Base-by-base conservation (phyloP, 441 rosid genomes). In the Populus hybrid region DNA sequence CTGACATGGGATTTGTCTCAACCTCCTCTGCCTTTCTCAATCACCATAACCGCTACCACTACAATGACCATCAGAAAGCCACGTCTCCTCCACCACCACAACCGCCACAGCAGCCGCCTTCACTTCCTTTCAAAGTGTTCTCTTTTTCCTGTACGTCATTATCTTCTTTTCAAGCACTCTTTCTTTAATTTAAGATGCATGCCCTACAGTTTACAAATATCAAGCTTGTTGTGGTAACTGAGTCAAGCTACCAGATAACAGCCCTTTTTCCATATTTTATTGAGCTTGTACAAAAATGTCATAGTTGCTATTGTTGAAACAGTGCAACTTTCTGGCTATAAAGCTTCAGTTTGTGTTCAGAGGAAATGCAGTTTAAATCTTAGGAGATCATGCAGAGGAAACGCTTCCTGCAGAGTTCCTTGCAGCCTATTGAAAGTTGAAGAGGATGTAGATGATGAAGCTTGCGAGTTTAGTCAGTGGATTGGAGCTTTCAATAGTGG, bases 391-490 rank as follows among this genome's bases (percentile, higher is more conserved):
- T 9, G 11, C n/a, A 50, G 21, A 28, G 69, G 73, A 74, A 75
- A 38, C 5, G 59, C 77, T 23, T 14, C 74, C 42, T 30, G 32
- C 74, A 80, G 77, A 75, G 81, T 82, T 72, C 77, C 71, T 46
- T 81, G 85, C 69, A 83, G 85, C 61, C 65, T 76, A 61, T 81
- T 84, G 80, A 79, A 82, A 70, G 84, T 86, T n/a, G 93, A 89
- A 73, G 82, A 85, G 8, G 89, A 81, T 23, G 18, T 70, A n/a
- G 78, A 86, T 63, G 93, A 94, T 59, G 96, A 95, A 83, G 83
- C 92, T 16, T 95, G 97, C 28, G 98, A 92, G 84, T 79, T 79
- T 95, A 8, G 97, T 93, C 21, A 88, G 75, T 59, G 93, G 97
- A 75, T 74, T 77, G 10, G 97, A 91, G 80, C 71, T 95, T 40